Evolutionary conservation across 1,139 yeast genomes (phyloP), one percentile per base, ranked within the genome.

Genomic region (Groenewaldozyma auringiensis): DNA sequence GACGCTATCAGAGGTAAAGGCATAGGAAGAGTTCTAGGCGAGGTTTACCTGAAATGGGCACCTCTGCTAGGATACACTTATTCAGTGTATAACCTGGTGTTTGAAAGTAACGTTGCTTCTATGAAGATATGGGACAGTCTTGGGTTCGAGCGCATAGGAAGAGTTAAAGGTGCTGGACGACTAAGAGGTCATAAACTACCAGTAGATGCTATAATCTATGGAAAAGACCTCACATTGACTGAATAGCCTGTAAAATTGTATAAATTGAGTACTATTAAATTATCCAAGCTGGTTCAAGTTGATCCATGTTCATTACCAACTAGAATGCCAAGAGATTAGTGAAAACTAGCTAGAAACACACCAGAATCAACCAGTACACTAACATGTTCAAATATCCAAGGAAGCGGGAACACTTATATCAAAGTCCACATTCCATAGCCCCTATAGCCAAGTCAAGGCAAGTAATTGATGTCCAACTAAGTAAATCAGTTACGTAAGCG

Each of bases 1-100:
- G 94, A 95, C 1, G 95, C 95, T 51, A 85, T 85, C 52, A 68
- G 98, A 55, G 92, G 94, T n/a, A 83, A 83, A 60, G 96, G 97
- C 2, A 84, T 92, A 38, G 98, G 98, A 3, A 71, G 81, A 48
- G 83, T 94, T 0, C 64, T 92, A 52, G 81, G 87, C 9, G 94
- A 86, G 56, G 82, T 94, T 53, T 87, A 79, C 57, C 63, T 88
- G 22, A 87, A 83, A 52, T 92, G 97, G 97, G 88, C 96, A 1
- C 94, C 94, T 3, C 70, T 79, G 50, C 69, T 89, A 39, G 96
- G 96, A 1, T 92, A 84, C 64, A 83, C 89, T 0, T 83, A 87
- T 53, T 76, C 87, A 11, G 78, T 85, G 50, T 86, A 92, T 67
- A 87, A 89, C 53, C 69, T 92, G 45, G 89, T 92, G 2, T 92